A percentile compares a stretch with the other conserved stretches of the same genome.
Evolutionary conservation across 352 stramenopile genomes (phyloP).

Genomic region (Globisporangium mamillatum): DNA sequence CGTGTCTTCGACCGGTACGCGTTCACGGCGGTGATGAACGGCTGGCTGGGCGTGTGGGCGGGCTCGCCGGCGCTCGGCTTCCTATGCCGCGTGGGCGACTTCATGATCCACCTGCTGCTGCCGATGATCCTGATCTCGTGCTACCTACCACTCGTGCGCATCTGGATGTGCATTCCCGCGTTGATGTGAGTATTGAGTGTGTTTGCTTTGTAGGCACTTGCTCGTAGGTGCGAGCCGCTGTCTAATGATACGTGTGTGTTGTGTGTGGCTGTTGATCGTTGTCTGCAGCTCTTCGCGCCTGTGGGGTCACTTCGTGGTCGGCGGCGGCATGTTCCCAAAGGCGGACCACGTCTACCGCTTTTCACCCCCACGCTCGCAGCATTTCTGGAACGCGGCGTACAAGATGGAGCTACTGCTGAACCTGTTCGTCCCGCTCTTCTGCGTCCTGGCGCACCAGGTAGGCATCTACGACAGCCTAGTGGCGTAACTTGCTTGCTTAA

Average conservation of each 20-base stretch:
- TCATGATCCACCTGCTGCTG: conserved; percentile 63
- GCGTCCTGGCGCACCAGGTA: conserved; percentile 79
- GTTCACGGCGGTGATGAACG: conserved; percentile 70
- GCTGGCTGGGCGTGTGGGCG: conserved; percentile 76
- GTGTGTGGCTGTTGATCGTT: background rate
- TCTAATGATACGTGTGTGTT: background rate
- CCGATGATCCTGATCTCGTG: conserved; percentile 75
- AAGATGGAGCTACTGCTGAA: conserved; percentile 82
- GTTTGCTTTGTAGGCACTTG: background rate
- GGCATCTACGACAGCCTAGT: conserved; percentile 10
- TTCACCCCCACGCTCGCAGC: conserved; percentile 57
- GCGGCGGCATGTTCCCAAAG: conserved; percentile 65
- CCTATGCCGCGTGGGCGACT: conserved; percentile 52
- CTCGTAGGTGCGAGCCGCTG: background rate
- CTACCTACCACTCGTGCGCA: conserved; percentile 66
- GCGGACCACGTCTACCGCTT: conserved; percentile 81
- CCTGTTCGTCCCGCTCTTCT: conserved; percentile 72
- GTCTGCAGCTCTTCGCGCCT: conserved; percentile 58
- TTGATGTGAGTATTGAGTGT: conserved; percentile 45
- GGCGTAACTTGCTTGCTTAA: conserved; percentile 2
- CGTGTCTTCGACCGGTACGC: conserved; percentile 76
- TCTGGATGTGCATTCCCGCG: conserved; percentile 81
- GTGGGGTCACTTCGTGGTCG: conserved; percentile 75
- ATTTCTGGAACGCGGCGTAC: conserved; percentile 80
- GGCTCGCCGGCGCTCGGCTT: conserved; percentile 62